Percentiles rank a stretch among this genome's conserved stretches.
Conservation (phyloP, 2,329 filamentous ascomycete species). For the Coniella vitis region DNA sequence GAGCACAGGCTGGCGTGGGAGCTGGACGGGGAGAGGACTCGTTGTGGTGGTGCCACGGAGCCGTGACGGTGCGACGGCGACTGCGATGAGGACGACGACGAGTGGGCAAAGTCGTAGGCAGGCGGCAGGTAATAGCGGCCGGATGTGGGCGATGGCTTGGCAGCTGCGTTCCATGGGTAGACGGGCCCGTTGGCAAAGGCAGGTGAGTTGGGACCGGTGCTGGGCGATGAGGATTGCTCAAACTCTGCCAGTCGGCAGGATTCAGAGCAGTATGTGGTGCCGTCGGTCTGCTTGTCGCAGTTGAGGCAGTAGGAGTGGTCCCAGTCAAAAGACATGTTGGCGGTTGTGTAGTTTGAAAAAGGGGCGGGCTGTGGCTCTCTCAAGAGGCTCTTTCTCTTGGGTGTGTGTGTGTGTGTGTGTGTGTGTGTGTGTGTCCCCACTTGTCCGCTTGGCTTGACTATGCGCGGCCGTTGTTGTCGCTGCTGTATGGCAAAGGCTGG, state of each 20-base stretch:
- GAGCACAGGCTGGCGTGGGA: constrained; percentile 82
- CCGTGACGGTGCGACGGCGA: constrained; percentile 27
- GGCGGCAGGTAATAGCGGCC: constrained; percentile 63
- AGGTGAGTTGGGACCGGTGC: constrained; percentile 53
- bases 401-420: too few relatives aligned
- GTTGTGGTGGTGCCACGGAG: constrained; percentile 30
- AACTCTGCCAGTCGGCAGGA: constrained; percentile 83
- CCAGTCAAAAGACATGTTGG: constrained; percentile 59
- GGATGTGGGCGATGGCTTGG: constrained; percentile 18
- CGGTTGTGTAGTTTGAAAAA: neutral
- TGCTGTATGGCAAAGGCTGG: too few relatives aligned
- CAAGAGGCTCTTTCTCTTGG: neutral
- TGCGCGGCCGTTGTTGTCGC: neutral
- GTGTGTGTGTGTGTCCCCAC: too few relatives aligned
- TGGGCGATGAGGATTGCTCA: constrained; percentile 55
- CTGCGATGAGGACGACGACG: neutral
- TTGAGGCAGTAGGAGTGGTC: constrained; percentile 88
- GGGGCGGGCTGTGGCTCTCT: neutral
- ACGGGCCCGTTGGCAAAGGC: constrained; percentile 39
- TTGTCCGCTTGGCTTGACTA: neutral
- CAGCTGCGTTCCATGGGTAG: constrained; percentile 41
- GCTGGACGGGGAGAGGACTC: constrained; percentile 61
- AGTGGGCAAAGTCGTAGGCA: constrained; percentile 63
- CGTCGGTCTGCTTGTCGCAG: constrained; percentile 83
- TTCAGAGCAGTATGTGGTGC: constrained; percentile 85